Evolutionary conservation across 768 basidiomycete species (phyloP), one percentile per base, ranked within the genome.

Genomic region (Kwoniella botswanensis): DNA sequence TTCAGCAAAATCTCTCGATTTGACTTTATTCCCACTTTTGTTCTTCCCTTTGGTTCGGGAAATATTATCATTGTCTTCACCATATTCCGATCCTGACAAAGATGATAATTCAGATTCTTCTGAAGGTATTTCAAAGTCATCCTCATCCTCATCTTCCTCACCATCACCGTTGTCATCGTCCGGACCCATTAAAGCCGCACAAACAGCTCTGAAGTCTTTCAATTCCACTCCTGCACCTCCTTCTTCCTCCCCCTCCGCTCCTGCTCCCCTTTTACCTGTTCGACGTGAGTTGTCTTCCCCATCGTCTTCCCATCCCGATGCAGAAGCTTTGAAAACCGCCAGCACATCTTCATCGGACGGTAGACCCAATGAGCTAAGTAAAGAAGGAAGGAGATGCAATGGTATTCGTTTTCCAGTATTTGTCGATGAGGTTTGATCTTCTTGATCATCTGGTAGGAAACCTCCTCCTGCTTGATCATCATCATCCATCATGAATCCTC

Each of bases 121-220:
- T 17, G 46, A 21, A 4, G 60, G 54, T 15, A 68, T 17, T 58
- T 72, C 62, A 22, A 72, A 72, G 15, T 57, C 72, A 59, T 70
- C 76, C 13, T 72, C 72, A 7, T 71, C 70, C 6, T 65, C 63
- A 2, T 70, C 74, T n/a, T 69, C 68, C 7, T 72, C 74, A 6
- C 72, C 69, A 13, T 73, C 81, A 3, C 74, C 77, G 4, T 76
- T 71, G 35, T 11, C 18, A 17, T 61, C 64, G 15, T 65, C 68
- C 3, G 65, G 63, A 22, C 59, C 74, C 82, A 83, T 81, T 35
- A 83, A 58, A 29, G 81, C 82, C 10, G 79, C 82, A 56, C 78
- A 81, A 6, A 83, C 82, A 35, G 81, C 80, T 58, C 81, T 54
- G 57, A 83, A 83, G 62, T 83, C 82, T 42, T 79, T 79, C 63